Percentiles rank a stretch among this genome's conserved stretches.
These are phyloP conservation scores for Erodium texanum DNA, from an alignment of 441 rosid species.

Conservation along the genomic window DNA sequence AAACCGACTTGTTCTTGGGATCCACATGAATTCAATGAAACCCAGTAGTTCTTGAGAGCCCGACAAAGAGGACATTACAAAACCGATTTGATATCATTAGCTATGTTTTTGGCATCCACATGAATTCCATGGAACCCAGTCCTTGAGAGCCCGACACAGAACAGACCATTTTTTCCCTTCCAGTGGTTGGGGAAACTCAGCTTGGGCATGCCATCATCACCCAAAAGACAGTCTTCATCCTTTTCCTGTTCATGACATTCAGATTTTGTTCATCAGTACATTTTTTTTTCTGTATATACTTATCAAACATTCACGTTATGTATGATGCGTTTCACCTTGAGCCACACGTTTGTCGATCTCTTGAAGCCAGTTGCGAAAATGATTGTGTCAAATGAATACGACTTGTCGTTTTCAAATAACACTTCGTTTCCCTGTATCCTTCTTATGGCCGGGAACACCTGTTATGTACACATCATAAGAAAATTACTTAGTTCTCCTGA, in stretches of 20 bases:
- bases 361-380: constrained; percentile 65
- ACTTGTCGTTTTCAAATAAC: constrained; percentile 31
- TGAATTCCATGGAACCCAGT: no score
- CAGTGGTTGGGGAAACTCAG: constrained; percentile 41
- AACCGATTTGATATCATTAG: no score
- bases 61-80: constrained; percentile 11
- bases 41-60: constrained; percentile 49
- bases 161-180: constrained; percentile 60
- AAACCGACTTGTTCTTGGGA: constrained; percentile 34
- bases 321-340: constrained; percentile 22
- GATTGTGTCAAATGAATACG: constrained; percentile 38
- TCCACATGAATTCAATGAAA: constrained; percentile 39
- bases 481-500: no score
- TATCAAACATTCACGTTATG: background rate
- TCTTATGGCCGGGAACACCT: constrained; percentile 34
- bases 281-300: background rate
- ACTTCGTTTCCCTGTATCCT: constrained; percentile 39
- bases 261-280: background rate
- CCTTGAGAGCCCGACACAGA: constrained; percentile 22
- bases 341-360: constrained; percentile 41
- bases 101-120: no score
- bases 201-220: constrained; percentile 45
- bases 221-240: constrained; percentile 36
- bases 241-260: constrained; percentile 10
- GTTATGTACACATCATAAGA: background rate